Evolutionary conservation across 2,329 filamentous ascomycete genomes (phyloP).

Genomic region (Didymella segeticola): DNA sequence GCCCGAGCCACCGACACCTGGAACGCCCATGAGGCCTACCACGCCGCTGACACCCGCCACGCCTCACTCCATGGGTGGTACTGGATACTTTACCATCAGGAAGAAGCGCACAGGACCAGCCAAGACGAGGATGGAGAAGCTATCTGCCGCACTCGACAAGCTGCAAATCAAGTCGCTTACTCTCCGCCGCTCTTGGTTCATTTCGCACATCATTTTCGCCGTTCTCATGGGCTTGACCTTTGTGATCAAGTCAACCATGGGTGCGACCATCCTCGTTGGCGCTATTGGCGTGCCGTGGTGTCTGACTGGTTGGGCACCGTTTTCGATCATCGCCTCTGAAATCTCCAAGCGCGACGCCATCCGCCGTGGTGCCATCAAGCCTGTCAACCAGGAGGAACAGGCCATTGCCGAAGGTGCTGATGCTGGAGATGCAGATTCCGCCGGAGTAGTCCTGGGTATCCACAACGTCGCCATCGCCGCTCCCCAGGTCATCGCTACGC

Average conservation of each 20-base stretch:
- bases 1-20: conserved; percentile 26
- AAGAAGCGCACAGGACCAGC: conserved; percentile 25
- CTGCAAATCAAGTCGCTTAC: conserved; percentile 84
- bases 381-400: conserved; percentile 48
- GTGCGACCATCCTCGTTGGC: conserved; percentile 78
- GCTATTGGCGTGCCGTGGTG: conserved; percentile 92
- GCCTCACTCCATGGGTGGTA: conserved; percentile 42
- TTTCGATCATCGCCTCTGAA: conserved; percentile 92
- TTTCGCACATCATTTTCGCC: conserved; percentile 84
- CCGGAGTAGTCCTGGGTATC: conserved; percentile 89
- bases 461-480: conserved; percentile 95
- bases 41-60: conserved; percentile 47
- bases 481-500: conserved; percentile 88
- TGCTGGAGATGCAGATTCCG: conserved; percentile 73
- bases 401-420: conserved; percentile 55
- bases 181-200: conserved; percentile 84
- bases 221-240: conserved; percentile 83
- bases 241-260: conserved; percentile 72
- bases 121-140: conserved; percentile 31
- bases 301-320: conserved; percentile 91
- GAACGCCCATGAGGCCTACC: conserved; percentile 49
- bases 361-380: conserved; percentile 58
- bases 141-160: conserved; percentile 58
- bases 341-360: conserved; percentile 82
- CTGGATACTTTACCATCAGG: conserved; percentile 43